Conservation (phyloP, 1,284 basidiomycete species). For the Salmacisia buchloeana region DNA sequence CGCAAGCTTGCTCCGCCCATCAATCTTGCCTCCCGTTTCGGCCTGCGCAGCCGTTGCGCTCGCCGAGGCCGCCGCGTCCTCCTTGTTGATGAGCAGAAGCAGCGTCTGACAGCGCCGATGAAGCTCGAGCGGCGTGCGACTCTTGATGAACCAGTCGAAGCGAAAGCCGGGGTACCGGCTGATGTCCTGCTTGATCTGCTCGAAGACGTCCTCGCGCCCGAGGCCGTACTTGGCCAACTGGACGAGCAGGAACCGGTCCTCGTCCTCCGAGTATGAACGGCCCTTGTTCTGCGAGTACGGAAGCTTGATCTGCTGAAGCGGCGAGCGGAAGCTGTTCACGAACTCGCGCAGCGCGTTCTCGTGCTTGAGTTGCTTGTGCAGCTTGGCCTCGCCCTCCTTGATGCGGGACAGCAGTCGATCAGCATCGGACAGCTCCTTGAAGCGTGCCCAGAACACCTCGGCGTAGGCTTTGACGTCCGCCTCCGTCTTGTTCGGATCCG, state of each 20-base stretch:
- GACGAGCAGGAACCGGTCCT: slow-evolving; percentile 90
- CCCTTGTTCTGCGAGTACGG: slow-evolving; percentile 58
- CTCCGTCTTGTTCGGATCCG: slow-evolving; percentile 60
- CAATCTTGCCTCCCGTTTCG: slow-evolving; percentile 54
- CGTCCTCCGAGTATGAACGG: slow-evolving; percentile 90
- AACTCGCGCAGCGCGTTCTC: slow-evolving; percentile 35
- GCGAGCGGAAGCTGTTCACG: slow-evolving; percentile 27
- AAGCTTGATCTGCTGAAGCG: slow-evolving; percentile 43
- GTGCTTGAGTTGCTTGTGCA: slow-evolving; percentile 35
- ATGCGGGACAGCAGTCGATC: slow-evolving; percentile 39
- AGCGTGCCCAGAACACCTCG: slow-evolving; percentile 80
- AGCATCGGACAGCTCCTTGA: slow-evolving; percentile 64
- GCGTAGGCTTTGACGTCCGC: slow-evolving; percentile 78
- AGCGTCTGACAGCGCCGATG: slow-evolving; percentile 83
- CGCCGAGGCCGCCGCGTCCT: slow-evolving; percentile 55
- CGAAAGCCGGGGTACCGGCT: slow-evolving; percentile 87
- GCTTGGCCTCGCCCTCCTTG: slow-evolving; percentile 45
- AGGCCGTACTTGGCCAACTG: slow-evolving; percentile 88
- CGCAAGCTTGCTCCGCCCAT: background rate
- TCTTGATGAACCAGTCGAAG: slow-evolving; percentile 99
- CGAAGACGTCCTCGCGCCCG: slow-evolving; percentile 84
- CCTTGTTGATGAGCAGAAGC: slow-evolving; percentile 81
- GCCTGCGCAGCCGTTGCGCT: slow-evolving; percentile 53
- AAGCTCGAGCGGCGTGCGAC: slow-evolving; percentile 82
- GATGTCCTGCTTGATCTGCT: slow-evolving; percentile 92